Conservation (phyloP, 345 rosid genomes). For the Hibiscus mutabilis region DNA sequence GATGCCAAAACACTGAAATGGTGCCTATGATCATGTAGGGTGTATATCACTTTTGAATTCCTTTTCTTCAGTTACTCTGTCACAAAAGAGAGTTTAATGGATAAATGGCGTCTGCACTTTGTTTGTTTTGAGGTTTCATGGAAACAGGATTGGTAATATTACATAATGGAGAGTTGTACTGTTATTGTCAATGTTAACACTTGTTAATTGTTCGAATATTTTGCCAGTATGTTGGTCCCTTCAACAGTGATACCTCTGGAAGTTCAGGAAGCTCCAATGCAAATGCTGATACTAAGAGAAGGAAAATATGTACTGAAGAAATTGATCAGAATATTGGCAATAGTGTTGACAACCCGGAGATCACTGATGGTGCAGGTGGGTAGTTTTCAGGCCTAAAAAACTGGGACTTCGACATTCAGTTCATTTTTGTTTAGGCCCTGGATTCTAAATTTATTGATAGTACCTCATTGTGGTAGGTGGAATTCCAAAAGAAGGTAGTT, state of each 20-base stretch:
- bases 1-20: background rate
- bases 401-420: background rate
- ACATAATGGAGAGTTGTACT: background rate
- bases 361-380: conserved; percentile 33
- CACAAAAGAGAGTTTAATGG: too few species aligned
- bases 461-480: conserved; percentile 23
- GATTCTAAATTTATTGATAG: background rate
- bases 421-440: background rate
- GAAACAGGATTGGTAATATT: background rate
- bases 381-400: conserved; percentile 8
- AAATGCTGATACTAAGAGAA: conserved; percentile 36
- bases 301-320: conserved; percentile 37
- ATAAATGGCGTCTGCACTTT: background rate
- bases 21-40: background rate
- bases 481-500: conserved; percentile 18
- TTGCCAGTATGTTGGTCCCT: conserved; percentile 37
- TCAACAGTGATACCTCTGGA: conserved; percentile 17
- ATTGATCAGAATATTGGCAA: conserved; percentile 4
- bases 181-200: background rate
- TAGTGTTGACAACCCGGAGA: conserved; percentile 16
- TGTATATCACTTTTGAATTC: background rate
- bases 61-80: background rate
- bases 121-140: background rate
- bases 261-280: conserved; percentile 21
- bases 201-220: background rate